Evolutionary conservation across 768 basidiomycete species (phyloP).

Genomic region (Pulveroboletus ravenelii): DNA sequence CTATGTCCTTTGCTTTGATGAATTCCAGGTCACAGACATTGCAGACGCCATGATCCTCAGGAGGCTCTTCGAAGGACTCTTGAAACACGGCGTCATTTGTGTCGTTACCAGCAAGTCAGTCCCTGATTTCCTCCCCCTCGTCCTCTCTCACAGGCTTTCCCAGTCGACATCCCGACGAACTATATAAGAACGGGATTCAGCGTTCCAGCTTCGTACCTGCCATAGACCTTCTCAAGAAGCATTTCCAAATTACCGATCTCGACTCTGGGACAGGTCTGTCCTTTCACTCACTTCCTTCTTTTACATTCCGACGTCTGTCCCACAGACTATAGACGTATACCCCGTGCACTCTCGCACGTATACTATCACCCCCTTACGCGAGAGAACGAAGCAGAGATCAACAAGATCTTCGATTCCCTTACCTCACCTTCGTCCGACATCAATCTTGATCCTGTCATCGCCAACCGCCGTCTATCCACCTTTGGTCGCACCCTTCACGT

Average conservation of each 20-base stretch:
- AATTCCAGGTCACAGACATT: constrained; percentile 99
- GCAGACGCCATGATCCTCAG: constrained; percentile 98
- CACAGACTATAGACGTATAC: constrained; percentile 90
- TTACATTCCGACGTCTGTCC: neutral
- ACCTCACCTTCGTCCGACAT: constrained; percentile 40
- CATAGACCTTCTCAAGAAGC: constrained; percentile 86
- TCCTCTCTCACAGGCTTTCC: neutral
- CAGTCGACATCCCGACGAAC: constrained; percentile 94
- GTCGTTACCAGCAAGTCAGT: constrained; percentile 96
- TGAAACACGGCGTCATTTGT: constrained; percentile 85
- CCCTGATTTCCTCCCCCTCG: neutral
- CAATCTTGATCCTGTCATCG: constrained; percentile 46
- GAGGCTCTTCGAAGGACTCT: constrained; percentile 79
- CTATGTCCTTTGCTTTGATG: constrained; percentile 89
- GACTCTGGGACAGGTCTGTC: constrained; percentile 85
- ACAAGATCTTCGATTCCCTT: constrained; percentile 78
- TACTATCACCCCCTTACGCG: constrained; percentile 80
- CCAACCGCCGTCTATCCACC: constrained; percentile 63
- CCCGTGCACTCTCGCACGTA: constrained; percentile 87
- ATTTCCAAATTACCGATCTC: constrained; percentile 85
- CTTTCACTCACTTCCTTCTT: constrained; percentile 8
- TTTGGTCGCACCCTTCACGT: constrained; percentile 86
- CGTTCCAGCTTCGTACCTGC: constrained; percentile 91
- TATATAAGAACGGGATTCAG: constrained; percentile 99
- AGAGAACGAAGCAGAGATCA: constrained; percentile 63